A percentile compares a stretch with the other conserved stretches of the same genome.
Evolutionary conservation across 441 rosid genomes (phyloP).

Genomic region (Arabidopsis lyrata): DNA sequence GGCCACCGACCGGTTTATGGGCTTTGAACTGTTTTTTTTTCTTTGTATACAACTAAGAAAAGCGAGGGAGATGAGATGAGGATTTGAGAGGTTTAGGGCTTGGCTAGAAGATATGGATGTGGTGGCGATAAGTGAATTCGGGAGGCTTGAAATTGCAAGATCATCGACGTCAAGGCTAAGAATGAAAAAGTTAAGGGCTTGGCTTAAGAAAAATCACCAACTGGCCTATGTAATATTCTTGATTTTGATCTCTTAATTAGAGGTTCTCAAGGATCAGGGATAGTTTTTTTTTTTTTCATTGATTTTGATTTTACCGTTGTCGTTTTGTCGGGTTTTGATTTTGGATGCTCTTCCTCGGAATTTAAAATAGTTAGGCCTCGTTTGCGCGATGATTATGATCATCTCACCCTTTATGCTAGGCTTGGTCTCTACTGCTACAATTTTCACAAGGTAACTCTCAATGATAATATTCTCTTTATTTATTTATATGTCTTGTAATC

Average conservation of each 20-base stretch:
- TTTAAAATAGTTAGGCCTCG: not conserved
- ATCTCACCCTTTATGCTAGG: constrained; percentile 1
- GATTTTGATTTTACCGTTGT: not conserved
- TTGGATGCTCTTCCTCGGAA: not conserved
- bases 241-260: no score
- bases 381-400: not conserved
- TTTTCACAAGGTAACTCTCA: not conserved
- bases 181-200: not conserved
- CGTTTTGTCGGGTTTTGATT: constrained; percentile 5
- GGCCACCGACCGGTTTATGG: no score
- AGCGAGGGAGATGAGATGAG: no score
- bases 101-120: not conserved
- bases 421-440: constrained; percentile 32
- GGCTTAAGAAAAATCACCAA: not conserved
- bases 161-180: not conserved
- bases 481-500: no score
- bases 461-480: no score
- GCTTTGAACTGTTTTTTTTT: no score
- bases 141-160: not conserved
- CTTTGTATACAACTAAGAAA: no score
- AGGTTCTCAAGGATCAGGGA: no score
- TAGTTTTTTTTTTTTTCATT: not conserved
- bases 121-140: not conserved
- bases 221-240: not conserved
- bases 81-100: not conserved